phyloP scores from a whole-genome alignment of 2,329 filamentous ascomycete species.

The Tolypocladium album region DNA sequence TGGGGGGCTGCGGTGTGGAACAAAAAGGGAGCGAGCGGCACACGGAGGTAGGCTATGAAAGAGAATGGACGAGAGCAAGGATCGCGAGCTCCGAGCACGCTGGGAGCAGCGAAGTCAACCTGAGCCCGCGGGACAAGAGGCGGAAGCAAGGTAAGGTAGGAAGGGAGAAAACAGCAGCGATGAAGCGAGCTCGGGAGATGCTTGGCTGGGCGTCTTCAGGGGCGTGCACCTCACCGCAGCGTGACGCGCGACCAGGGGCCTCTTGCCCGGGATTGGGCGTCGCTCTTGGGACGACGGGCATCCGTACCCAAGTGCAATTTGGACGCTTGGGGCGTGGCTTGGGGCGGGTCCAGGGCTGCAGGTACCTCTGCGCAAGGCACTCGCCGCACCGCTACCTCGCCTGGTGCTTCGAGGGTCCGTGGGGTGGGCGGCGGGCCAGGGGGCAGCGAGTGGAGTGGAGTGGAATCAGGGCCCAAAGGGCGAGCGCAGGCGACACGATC shows the following conservation, averaged over 20 bases:
- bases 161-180: neutral
- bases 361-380: neutral
- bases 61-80: neutral
- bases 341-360: neutral
- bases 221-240: neutral
- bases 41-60: neutral
- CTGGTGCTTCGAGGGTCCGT: neutral
- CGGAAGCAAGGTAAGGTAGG: neutral
- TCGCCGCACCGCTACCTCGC: neutral
- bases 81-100: neutral
- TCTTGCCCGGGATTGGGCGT: constrained; percentile 2
- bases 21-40: neutral
- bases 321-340: neutral
- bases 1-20: neutral
- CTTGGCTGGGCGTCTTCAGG: neutral
- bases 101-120: neutral
- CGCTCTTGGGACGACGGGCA: constrained; percentile 1
- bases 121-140: neutral
- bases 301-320: neutral
- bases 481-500: neutral
- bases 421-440: neutral
- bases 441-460: neutral
- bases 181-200: neutral
- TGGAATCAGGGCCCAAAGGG: neutral
- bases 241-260: constrained; percentile 2